A percentile compares a stretch with the other conserved stretches of the same genome.
Conservation (phyloP, 306 rosid species). For the Ochetophila trinervis region DNA sequence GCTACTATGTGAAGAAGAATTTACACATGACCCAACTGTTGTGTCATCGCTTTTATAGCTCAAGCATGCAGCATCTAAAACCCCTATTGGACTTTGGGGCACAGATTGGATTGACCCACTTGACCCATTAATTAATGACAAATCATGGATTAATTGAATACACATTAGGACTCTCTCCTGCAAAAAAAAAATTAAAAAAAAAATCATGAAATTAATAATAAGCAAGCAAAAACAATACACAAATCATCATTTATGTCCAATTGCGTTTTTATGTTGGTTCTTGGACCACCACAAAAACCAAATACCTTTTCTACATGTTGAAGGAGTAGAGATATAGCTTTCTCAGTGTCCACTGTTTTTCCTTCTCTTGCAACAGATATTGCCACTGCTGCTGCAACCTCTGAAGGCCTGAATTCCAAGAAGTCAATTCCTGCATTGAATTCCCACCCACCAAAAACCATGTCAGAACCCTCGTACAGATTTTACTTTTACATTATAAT, state of each 20-base stretch:
- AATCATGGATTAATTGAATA: constrained; percentile 41
- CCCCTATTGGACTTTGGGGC: constrained; percentile 84
- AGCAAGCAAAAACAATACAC: background rate
- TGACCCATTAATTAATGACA: constrained; percentile 28
- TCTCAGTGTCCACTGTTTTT: constrained; percentile 51
- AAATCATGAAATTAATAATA: constrained; percentile 28
- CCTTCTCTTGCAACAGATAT: constrained; percentile 55
- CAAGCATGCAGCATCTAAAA: constrained; percentile 67
- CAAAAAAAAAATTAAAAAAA: constrained; percentile 13
- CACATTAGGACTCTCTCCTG: constrained; percentile 83
- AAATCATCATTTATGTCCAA: constrained; percentile 21
- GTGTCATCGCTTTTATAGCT: constrained; percentile 79
- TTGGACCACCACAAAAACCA: constrained; percentile 30
- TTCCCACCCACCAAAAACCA: constrained; percentile 42
- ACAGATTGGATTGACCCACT: constrained; percentile 41
- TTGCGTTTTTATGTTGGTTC: constrained; percentile 16
- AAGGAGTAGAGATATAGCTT: constrained; percentile 52
- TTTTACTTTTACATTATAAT: constrained; percentile 9
- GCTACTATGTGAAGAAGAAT: constrained; percentile 51
- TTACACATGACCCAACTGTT: constrained; percentile 63
- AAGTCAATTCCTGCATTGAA: constrained; percentile 84
- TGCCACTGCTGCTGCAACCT: constrained; percentile 90
- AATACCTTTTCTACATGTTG: constrained; percentile 72
- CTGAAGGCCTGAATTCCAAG: constrained; percentile 93
- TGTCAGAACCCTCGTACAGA: constrained; percentile 17